Conservation (phyloP, 2,329 filamentous ascomycete species). For the Microsporum audouinii region DNA sequence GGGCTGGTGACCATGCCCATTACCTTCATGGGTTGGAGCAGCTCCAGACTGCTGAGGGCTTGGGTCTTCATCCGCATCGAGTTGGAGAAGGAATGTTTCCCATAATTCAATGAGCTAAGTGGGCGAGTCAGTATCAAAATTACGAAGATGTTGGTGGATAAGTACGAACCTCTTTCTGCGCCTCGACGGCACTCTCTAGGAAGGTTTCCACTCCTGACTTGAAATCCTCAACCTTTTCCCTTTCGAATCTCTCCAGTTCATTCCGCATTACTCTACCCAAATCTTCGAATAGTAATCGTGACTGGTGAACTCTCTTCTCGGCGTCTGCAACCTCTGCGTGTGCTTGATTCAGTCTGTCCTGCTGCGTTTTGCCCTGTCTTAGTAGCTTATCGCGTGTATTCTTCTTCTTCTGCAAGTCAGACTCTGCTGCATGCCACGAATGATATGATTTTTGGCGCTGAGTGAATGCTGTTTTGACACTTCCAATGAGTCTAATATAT, state of each 20-base stretch:
- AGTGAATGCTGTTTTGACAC: slow-evolving; percentile 82
- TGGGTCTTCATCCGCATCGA: slow-evolving; percentile 84
- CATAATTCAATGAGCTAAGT: slow-evolving; percentile 68
- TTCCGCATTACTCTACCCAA: slow-evolving; percentile 88
- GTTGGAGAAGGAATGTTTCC: slow-evolving; percentile 95
- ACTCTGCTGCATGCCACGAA: slow-evolving; percentile 83
- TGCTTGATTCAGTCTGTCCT: slow-evolving; percentile 86
- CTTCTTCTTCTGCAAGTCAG: slow-evolving; percentile 82
- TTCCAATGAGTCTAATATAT: slow-evolving; percentile 91
- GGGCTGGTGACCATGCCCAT: not conserved
- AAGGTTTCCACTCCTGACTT: slow-evolving; percentile 98
- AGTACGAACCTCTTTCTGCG: slow-evolving; percentile 80
- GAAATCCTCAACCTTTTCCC: slow-evolving; percentile 97
- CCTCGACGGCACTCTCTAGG: slow-evolving; percentile 90
- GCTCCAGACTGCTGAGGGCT: slow-evolving; percentile 28
- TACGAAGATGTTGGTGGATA: not conserved
- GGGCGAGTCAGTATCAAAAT: not conserved
- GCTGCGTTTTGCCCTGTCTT: slow-evolving; percentile 85
- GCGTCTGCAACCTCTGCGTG: slow-evolving; percentile 89
- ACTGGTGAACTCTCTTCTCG: slow-evolving; percentile 84
- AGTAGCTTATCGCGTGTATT: slow-evolving; percentile 86
- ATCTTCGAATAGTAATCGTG: slow-evolving; percentile 82
- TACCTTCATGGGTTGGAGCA: slow-evolving; percentile 11
- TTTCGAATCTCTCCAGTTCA: slow-evolving; percentile 88
- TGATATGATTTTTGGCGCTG: slow-evolving; percentile 95